Conservation (phyloP, 2,329 filamentous ascomycete genomes). For the Ophiocordyceps camponoti-saundersi region DNA sequence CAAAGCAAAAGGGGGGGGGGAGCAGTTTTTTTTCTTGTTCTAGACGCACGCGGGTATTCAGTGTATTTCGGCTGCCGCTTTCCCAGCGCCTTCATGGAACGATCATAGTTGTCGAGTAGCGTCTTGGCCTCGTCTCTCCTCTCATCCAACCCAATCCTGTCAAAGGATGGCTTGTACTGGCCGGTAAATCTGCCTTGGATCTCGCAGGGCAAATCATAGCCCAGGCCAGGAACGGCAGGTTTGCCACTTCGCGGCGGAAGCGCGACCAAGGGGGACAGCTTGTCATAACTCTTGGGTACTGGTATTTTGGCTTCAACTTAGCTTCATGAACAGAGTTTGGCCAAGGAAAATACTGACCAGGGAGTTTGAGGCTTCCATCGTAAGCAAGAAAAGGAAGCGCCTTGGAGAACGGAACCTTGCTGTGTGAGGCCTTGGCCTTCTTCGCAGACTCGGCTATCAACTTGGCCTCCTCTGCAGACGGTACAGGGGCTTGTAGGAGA, state of each 20-base stretch:
- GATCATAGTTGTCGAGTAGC: slow-evolving; percentile 23
- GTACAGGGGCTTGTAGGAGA: slow-evolving; percentile 12
- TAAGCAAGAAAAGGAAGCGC: slow-evolving; percentile 21
- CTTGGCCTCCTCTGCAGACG: slow-evolving; percentile 16
- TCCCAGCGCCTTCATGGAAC: slow-evolving; percentile 21
- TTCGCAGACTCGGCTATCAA: slow-evolving; percentile 21
- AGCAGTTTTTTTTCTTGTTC: too few species aligned
- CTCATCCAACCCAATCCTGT: slow-evolving; percentile 23
- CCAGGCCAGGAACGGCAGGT: slow-evolving; percentile 20
- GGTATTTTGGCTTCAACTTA: background rate
- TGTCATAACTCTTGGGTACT: slow-evolving; percentile 26
- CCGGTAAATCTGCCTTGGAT: slow-evolving; percentile 24
- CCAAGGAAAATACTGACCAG: slow-evolving; percentile 8
- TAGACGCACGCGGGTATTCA: slow-evolving; percentile 22
- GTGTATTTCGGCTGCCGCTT: slow-evolving; percentile 28
- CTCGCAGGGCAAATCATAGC: slow-evolving; percentile 23
- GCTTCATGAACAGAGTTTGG: background rate
- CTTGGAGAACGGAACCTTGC: slow-evolving; percentile 19
- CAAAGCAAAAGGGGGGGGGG: too few species aligned
- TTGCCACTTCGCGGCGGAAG: slow-evolving; percentile 21
- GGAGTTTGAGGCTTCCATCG: slow-evolving; percentile 21
- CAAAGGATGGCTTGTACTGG: slow-evolving; percentile 21
- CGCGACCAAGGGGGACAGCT: slow-evolving; percentile 24
- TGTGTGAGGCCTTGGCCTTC: slow-evolving; percentile 18
- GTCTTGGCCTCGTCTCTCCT: slow-evolving; percentile 21